phyloP scores from a whole-genome alignment of 106 monocot species.

The Chionographis japonica region DNA sequence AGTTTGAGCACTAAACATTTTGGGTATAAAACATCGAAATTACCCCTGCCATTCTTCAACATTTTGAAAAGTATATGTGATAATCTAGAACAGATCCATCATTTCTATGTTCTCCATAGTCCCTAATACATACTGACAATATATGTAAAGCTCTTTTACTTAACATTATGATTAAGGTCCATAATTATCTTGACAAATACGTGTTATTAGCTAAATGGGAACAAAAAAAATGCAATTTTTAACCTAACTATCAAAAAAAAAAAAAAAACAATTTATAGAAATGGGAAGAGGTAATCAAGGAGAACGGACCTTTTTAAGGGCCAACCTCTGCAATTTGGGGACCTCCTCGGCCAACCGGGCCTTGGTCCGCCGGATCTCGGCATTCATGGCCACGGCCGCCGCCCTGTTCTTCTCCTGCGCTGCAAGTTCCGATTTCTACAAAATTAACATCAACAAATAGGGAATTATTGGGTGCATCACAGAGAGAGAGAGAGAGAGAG shows the following conservation, averaged over 20 bases:
- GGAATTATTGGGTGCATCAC: neutral
- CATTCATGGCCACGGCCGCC: slow-evolving; percentile 40
- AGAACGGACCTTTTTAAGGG: slow-evolving; percentile 31
- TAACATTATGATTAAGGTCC: too few relatives aligned
- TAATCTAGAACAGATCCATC: too few relatives aligned
- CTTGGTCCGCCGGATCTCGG: slow-evolving; percentile 49
- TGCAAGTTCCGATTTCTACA: slow-evolving; percentile 42
- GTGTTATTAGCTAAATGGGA: too few relatives aligned
- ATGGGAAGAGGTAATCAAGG: neutral
- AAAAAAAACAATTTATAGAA: neutral
- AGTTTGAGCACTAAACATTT: too few relatives aligned
- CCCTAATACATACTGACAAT: too few relatives aligned
- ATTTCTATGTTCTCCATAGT: too few relatives aligned
- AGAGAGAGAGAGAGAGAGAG: too few relatives aligned
- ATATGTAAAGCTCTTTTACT: too few relatives aligned
- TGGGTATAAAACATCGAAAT: too few relatives aligned
- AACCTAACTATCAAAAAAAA: neutral
- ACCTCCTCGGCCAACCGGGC: slow-evolving; percentile 38
- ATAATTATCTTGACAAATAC: too few relatives aligned
- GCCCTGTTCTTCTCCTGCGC: slow-evolving; percentile 47
- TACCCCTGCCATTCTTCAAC: too few relatives aligned
- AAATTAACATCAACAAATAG: neutral
- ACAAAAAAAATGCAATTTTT: neutral
- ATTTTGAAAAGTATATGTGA: too few relatives aligned
- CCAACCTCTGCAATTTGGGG: slow-evolving; percentile 35